Base-by-base conservation (phyloP, 2,329 filamentous ascomycete genomes). In the Macrophomina tecta region DNA sequence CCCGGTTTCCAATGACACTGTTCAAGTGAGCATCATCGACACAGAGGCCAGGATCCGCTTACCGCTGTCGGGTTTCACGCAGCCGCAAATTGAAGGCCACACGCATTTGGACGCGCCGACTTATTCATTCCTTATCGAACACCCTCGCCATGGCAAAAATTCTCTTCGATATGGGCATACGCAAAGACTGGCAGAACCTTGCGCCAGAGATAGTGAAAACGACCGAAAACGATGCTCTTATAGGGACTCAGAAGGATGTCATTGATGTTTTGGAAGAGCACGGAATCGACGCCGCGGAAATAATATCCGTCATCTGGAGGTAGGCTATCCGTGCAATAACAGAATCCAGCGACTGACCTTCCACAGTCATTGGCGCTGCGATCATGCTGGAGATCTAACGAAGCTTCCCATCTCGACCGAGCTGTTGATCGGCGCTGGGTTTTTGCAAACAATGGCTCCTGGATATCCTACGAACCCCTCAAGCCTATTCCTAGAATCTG, bases 131-230 rank as follows among this genome's bases (percentile, higher is more conserved):
- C 61, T 64, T 4, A 64, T 64, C 5, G 61, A 64, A 14, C 61
- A 64, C 9, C 48, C 61, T 8, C 40, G 32, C 4, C 18, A 36
- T 11, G 48, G 61, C 48, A 64, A 64, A 64, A 16, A n/a, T 45
- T 0, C 34, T 64, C 34, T 64, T 64, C 32, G 61, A 64, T 30
- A n/a, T 63, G 5, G 14, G n/a, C 1, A 74, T 82, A 4, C 76
- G 80, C 9, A 83, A 83, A 69, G 82, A 86, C 69, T 80, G 72
- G 69, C 69, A 81, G 16, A 81, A 80, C 14, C 71, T 81, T 12
- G 4, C 56, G 16, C 65, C 65, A 3, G 6, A 9, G 3, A 23
- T 53, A 6, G 28, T 53, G 4, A 30, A 56, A 2, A 12, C 28
- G 12, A 71, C 81, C 58, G 74, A 76, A 40, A 66, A 73, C 2